Evolutionary conservation across 202 grass and related monocot genomes (phyloP).

Genomic region (Carex arenaria): DNA sequence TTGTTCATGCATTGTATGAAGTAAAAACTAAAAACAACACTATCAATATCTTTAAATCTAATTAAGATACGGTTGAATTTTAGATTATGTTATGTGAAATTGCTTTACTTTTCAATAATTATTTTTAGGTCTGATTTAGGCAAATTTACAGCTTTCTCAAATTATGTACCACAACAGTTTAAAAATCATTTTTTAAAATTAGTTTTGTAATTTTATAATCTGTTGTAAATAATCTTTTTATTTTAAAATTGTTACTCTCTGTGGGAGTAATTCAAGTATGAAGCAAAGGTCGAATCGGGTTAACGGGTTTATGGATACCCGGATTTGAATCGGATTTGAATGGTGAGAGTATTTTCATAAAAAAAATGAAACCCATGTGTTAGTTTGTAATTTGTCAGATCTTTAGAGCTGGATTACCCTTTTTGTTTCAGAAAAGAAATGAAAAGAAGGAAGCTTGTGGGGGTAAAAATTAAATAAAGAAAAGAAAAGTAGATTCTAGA

Average conservation of each 20-base stretch:
- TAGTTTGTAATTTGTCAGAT: constrained; percentile 25
- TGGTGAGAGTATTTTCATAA: neutral
- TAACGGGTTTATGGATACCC: neutral
- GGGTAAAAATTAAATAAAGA: constrained; percentile 4
- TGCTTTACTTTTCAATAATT: too few species aligned
- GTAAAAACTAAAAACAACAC: too few species aligned
- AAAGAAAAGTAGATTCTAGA: neutral
- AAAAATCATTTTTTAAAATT: too few species aligned
- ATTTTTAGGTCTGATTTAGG: too few species aligned
- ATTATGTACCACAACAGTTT: too few species aligned
- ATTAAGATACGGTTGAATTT: too few species aligned
- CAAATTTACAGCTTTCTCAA: too few species aligned
- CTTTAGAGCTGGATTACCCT: constrained; percentile 10
- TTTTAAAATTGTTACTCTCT: neutral
- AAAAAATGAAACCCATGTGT: constrained; percentile 25
- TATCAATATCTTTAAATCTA: too few species aligned
- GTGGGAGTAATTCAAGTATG: neutral
- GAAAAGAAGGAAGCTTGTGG: neutral
- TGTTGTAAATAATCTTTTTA: too few species aligned
- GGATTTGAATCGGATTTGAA: neutral
- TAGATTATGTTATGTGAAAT: too few species aligned
- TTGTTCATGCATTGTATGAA: too few species aligned
- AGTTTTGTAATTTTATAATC: too few species aligned
- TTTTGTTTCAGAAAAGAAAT: neutral
- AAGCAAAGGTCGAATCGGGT: neutral